Evolutionary conservation across 495 filamentous ascomycete species (phyloP), one percentile per base, ranked within the genome.

Genomic region (Aspergillus funiculosus): DNA sequence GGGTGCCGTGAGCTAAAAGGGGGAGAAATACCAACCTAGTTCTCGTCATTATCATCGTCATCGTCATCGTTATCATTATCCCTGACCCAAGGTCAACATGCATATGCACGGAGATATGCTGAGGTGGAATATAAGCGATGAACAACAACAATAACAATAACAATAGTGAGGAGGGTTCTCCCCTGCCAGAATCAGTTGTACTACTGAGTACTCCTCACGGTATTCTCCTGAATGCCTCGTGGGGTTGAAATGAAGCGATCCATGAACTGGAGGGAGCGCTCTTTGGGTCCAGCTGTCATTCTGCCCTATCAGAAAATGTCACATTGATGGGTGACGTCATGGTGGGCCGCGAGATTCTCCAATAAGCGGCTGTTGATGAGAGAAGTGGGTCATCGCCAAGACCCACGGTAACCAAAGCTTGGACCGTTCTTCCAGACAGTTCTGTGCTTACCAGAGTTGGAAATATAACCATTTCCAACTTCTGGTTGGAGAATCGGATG

Each of bases 391-490:
- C 8, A 9, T n/a, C 37, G 49, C 51, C 56, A 58, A 58, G 51
- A 47, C 36, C 13, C n/a, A n/a, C n/a, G n/a, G n/a, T n/a, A n/a
- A 7, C 32, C 44, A 43, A 54, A 54, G 51, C 48, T 54, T 54
- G 48, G 51, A 42, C 51, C 51, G 51, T 44, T 29, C n/a, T 58
- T 51, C 51, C 55, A 58, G 40, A 50, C 39, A 43, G 21, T 48
- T 47, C 32, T n/a, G n/a, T n/a, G n/a, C n/a, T n/a, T n/a, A n/a
- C n/a, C n/a, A n/a, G n/a, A n/a, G n/a, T n/a, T n/a, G n/a, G n/a
- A n/a, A n/a, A n/a, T n/a, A n/a, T n/a, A n/a, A n/a, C n/a, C n/a
- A n/a, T n/a, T n/a, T n/a, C n/a, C n/a, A n/a, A n/a, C n/a, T n/a
- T n/a, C n/a, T n/a, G n/a, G n/a, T n/a, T n/a, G n/a, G n/a, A n/a